phyloP scores from a whole-genome alignment of 352 stramenopile species.

The Phytophthora chlamydospora region DNA sequence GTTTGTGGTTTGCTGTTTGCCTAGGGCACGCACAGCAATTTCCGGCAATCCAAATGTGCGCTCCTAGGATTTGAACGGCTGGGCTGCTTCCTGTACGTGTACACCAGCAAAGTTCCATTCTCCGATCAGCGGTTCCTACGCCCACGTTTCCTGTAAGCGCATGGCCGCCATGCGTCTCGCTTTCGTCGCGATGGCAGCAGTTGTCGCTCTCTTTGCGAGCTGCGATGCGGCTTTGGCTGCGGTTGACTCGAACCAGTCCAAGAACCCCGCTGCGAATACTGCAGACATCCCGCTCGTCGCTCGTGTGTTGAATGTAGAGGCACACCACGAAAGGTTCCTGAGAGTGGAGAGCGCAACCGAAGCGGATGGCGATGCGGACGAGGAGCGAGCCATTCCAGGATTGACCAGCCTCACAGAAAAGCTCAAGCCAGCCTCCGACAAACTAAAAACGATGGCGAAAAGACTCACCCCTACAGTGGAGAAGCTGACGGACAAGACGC shows the following conservation, averaged over 20 bases:
- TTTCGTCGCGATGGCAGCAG: conserved; percentile 13
- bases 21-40: too few relatives aligned
- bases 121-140: conserved; percentile 1
- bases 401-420: conserved; percentile 19
- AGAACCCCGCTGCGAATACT: neutral
- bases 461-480: conserved; percentile 10
- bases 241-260: neutral
- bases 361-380: neutral
- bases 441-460: conserved; percentile 8
- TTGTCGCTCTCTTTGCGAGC: conserved; percentile 12
- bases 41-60: too few relatives aligned
- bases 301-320: neutral
- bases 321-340: neutral
- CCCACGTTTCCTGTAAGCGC: neutral
- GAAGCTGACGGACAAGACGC: conserved; percentile 20
- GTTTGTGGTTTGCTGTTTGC: too few relatives aligned
- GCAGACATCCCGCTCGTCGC: neutral
- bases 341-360: neutral
- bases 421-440: conserved; percentile 15
- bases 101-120: conserved; percentile 6
- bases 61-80: too few relatives aligned
- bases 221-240: neutral
- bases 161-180: conserved; percentile 13
- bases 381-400: conserved; percentile 6
- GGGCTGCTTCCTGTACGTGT: too few relatives aligned